Conservation (phyloP, 2,329 filamentous ascomycete genomes). For the Beauveria asiatica region DNA sequence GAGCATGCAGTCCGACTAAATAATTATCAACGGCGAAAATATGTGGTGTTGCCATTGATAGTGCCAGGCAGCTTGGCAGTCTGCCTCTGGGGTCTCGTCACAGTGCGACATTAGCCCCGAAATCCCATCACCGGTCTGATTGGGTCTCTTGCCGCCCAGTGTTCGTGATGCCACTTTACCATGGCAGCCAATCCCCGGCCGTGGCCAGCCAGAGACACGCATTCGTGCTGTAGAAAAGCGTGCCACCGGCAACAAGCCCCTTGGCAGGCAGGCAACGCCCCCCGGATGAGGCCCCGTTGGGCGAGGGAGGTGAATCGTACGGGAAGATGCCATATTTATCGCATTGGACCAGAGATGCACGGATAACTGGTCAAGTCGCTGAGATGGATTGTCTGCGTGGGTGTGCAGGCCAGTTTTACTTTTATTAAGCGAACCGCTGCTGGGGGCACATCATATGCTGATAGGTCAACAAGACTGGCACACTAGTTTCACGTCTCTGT, state of each 20-base stretch:
- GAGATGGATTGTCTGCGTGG: neutral
- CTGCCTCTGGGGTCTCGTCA: neutral
- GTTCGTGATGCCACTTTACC: constrained; percentile 1
- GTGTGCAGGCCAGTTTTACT: neutral
- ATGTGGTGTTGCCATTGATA: neutral
- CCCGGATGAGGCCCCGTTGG: neutral
- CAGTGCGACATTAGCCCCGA: neutral
- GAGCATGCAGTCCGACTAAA: neutral
- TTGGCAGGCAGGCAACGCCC: neutral
- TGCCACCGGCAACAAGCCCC: neutral
- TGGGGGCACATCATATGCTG: neutral
- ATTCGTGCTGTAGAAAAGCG: neutral
- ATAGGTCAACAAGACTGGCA: neutral
- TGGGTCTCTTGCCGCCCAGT: constrained; percentile 8
- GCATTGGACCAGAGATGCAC: neutral
- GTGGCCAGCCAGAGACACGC: constrained; percentile 6
- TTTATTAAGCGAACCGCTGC: no score
- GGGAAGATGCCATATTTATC: neutral
- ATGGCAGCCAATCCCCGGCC: neutral
- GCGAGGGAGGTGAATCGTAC: neutral
- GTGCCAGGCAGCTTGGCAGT: neutral
- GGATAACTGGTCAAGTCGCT: neutral
- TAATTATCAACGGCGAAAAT: neutral
- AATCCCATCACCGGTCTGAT: neutral
- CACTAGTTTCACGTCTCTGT: neutral